phyloP scores from a whole-genome alignment of 1,284 basidiomycete genomes.

The Cutaneotrichosporon sp. region DNA sequence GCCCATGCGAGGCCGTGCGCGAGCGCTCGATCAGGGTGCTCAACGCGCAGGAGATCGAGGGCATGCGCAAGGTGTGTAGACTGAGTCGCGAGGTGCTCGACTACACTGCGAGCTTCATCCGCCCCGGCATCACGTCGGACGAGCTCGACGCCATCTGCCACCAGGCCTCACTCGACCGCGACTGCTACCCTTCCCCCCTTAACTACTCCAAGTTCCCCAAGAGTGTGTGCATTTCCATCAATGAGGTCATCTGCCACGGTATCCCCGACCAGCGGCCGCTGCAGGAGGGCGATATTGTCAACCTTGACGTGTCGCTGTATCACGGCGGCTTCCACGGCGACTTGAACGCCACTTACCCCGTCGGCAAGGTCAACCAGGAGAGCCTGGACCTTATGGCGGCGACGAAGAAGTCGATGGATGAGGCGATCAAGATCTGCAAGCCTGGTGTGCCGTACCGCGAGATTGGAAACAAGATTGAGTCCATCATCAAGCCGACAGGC shows the following conservation, averaged over 20 bases:
- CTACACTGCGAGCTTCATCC: conserved; percentile 76
- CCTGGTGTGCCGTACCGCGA: conserved; percentile 76
- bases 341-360: conserved; percentile 80
- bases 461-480: conserved; percentile 62
- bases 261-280: conserved; percentile 87
- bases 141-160: conserved; percentile 95
- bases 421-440: conserved; percentile 84
- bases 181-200: conserved; percentile 90
- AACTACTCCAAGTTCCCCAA: conserved; percentile 93
- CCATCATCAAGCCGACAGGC: conserved; percentile 71
- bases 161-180: conserved; percentile 83
- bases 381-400: conserved; percentile 76
- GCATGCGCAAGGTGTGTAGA: conserved; percentile 59
- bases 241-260: conserved; percentile 96
- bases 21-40: conserved; percentile 44
- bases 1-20: conserved; percentile 41
- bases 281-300: conserved; percentile 87
- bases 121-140: conserved; percentile 91
- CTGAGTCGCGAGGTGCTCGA: conserved; percentile 88
- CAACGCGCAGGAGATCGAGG: conserved; percentile 52
- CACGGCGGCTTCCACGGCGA: conserved; percentile 78
- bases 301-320: conserved; percentile 67
- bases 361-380: conserved; percentile 80
- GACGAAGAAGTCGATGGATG: conserved; percentile 76
- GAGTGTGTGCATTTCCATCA: conserved; percentile 92